Conservation (phyloP, 2,329 filamentous ascomycete species). For the Apiospora hydei region DNA sequence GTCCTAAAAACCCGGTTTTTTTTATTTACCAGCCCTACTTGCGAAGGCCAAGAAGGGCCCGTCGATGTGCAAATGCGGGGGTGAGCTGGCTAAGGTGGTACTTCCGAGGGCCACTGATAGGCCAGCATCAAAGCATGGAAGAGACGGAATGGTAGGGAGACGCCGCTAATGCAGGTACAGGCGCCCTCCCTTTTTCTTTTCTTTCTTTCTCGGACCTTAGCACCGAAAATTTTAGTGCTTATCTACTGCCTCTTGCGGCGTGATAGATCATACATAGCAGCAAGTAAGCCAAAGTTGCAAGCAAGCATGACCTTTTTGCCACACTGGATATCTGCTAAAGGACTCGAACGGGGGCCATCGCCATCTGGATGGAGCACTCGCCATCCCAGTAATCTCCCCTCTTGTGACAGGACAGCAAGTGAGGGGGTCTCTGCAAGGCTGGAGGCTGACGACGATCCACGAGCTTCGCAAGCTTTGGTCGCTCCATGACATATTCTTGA, state of each 20-base stretch:
- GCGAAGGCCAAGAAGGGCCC: no score
- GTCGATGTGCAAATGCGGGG: constrained; percentile 6
- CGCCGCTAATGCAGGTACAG: constrained; percentile 14
- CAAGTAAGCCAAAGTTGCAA: neutral
- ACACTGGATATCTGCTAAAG: neutral
- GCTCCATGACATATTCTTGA: neutral
- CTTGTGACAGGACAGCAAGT: neutral
- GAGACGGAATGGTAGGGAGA: neutral
- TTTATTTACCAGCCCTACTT: no score
- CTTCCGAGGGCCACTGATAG: constrained; percentile 10
- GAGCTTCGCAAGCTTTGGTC: neutral
- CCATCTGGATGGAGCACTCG: constrained; percentile 4
- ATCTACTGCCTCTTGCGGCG: no score
- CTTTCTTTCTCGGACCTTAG: neutral
- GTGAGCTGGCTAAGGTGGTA: neutral
- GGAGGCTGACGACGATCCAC: neutral
- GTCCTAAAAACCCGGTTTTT: no score
- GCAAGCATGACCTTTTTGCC: neutral
- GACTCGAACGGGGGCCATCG: neutral
- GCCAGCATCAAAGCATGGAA: neutral
- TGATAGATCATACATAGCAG: neutral
- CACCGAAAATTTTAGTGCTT: neutral
- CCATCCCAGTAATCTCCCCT: constrained; percentile 6
- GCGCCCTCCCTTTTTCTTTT: neutral
- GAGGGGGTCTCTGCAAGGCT: no score